These are phyloP conservation scores for Mycena belliarum DNA, from an alignment of 768 basidiomycete species.

Conservation along the genomic window DNA sequence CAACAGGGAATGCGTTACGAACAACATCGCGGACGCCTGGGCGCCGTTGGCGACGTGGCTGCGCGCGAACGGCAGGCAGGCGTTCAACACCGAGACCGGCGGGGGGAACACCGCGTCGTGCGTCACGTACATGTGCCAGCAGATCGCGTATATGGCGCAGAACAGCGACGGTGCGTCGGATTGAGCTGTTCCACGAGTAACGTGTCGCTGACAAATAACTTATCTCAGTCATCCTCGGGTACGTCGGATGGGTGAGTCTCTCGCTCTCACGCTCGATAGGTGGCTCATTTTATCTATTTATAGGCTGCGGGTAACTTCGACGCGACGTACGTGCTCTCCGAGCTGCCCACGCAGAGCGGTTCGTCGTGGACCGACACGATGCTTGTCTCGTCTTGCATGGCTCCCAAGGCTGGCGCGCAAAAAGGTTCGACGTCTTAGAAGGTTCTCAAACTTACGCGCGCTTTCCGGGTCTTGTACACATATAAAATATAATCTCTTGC, in stretches of 20 bases:
- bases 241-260: conserved; percentile 46
- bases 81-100: conserved; percentile 62
- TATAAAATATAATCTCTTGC: too few species aligned
- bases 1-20: conserved; percentile 29
- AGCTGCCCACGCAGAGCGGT: conserved; percentile 31
- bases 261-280: background rate
- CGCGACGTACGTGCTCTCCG: conserved; percentile 39
- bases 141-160: conserved; percentile 45
- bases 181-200: background rate
- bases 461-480: too few species aligned
- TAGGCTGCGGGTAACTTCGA: conserved; percentile 56
- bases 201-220: too few species aligned
- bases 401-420: conserved; percentile 26
- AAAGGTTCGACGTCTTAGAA: conserved; percentile 23
- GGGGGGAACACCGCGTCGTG: conserved; percentile 55
- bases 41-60: conserved; percentile 50
- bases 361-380: conserved; percentile 42
- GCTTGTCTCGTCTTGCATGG: conserved; percentile 39
- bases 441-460: too few species aligned
- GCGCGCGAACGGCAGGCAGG: conserved; percentile 49
- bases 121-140: conserved; percentile 43
- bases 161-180: conserved; percentile 46
- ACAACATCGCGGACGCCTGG: conserved; percentile 52
- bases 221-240: conserved; percentile 55
- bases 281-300: background rate